phyloP scores from a whole-genome alignment of 2,329 filamentous ascomycete species.

The Aspergillus ustus region DNA sequence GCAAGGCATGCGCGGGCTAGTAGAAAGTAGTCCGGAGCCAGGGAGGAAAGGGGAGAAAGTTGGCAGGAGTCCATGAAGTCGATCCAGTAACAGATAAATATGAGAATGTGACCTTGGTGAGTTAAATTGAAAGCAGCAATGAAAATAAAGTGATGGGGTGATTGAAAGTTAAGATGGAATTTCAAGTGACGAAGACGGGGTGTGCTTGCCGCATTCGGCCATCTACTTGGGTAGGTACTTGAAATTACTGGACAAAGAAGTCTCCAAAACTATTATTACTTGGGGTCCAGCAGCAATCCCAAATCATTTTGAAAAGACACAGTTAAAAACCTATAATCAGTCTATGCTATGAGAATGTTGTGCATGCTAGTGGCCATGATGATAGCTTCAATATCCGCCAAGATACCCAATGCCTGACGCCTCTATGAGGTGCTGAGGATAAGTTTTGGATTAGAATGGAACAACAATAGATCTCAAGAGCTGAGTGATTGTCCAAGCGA shows the following conservation, averaged over 20 bases:
- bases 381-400: no score
- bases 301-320: no score
- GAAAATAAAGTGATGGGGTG: background rate
- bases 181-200: slow-evolving; percentile 6
- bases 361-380: no score
- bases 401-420: no score
- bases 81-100: background rate
- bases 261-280: background rate
- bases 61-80: background rate
- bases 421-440: no score
- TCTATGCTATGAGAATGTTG: no score
- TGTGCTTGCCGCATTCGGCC: slow-evolving; percentile 9
- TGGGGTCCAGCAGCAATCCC: no score
- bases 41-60: slow-evolving; percentile 3
- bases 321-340: no score
- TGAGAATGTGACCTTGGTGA: background rate
- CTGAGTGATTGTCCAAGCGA: no score
- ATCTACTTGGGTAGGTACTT: background rate
- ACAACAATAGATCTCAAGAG: no score
- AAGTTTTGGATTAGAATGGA: no score
- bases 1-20: slow-evolving; percentile 18
- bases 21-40: slow-evolving; percentile 7
- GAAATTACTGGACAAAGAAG: background rate
- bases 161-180: background rate
- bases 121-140: slow-evolving; percentile 5